Evolutionary conservation across 2,329 filamentous ascomycete species (phyloP), one percentile per base, ranked within the genome.

Genomic region (Coleophoma eucalyptorum): DNA sequence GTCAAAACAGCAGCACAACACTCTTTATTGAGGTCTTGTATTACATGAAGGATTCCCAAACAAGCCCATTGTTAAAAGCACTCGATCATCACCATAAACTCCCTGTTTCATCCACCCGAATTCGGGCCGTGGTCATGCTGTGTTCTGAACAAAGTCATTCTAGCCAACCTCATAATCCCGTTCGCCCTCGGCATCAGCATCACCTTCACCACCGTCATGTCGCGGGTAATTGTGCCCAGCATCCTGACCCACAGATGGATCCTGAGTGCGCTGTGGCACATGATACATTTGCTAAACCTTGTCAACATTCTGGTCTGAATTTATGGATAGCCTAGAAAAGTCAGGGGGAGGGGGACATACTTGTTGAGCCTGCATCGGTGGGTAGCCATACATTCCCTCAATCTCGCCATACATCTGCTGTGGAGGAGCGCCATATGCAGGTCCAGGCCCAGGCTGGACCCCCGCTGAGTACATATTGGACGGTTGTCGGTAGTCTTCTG

Each of bases 341-440:
- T 8, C 26, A 8, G 26, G 31, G 40, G 19, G 33, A 44, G 50
- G 43, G 31, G 13, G 21, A 46, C 80, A 67, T 77, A 92, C 89
- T 76, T 91, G 89, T 69, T 95, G 90, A 57, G 88, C 81, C 61
- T 87, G 85, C 80, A 96, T 89, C 55, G 84, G 74, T 13, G 86
- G 80, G 67, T 95, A 96, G 37, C 80, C 80, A 68, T 97, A 97
- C 78, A 97, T 96, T 56, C 83, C 84, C 55, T 90, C 85, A 69
- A 92, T 86, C 50, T 87, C 85, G 50, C 85, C 79, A 65, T 91
- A 96, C 79, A 97, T 95, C 56, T 83, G 76, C 46, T 67, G 69
- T 60, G 89, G 86, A 43, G 87, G 81, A 63, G 94, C 90, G 13
- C 86, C 88, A 66, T 95, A 95, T 12, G 81, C 79, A 47, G 81